Evolutionary conservation across 805 yeast genomes (phyloP).

Genomic region (Hemisphaericaspora nanyangensis): DNA sequence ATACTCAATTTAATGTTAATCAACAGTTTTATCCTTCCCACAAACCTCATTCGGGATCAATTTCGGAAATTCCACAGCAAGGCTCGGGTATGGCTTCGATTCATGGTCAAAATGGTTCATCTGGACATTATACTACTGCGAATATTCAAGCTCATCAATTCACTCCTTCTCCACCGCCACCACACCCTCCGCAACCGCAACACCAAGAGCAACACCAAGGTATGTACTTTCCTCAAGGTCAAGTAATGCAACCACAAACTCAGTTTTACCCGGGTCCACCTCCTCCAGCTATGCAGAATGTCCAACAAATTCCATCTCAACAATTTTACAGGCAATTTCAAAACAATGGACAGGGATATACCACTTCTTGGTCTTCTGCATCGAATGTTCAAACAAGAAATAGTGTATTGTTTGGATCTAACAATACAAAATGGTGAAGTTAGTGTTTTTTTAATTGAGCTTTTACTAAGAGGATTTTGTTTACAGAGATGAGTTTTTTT

Average conservation of each 20-base stretch:
- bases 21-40: slow-evolving; percentile 1
- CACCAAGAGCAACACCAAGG: slow-evolving; percentile 4
- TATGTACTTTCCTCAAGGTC: slow-evolving; percentile 2
- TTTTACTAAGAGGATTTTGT: no score
- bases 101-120: neutral
- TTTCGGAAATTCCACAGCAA: slow-evolving; percentile 1
- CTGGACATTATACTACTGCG: slow-evolving; percentile 5
- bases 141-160: slow-evolving; percentile 1
- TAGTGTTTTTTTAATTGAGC: no score
- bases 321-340: neutral
- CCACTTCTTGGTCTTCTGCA: neutral
- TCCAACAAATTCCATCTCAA: neutral
- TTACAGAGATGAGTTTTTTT: no score
- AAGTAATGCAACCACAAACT: neutral
- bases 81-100: neutral
- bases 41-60: slow-evolving; percentile 2
- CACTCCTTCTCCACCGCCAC: slow-evolving; percentile 7
- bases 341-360: slow-evolving; percentile 1
- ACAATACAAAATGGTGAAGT: neutral
- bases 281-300: neutral
- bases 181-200: slow-evolving; percentile 1
- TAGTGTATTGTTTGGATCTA: slow-evolving; percentile 1
- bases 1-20: slow-evolving; percentile 1
- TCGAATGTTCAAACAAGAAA: neutral
- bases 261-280: neutral